phyloP scores from a whole-genome alignment of 1,284 basidiomycete genomes.

The Leucoagaricus sp. region DNA sequence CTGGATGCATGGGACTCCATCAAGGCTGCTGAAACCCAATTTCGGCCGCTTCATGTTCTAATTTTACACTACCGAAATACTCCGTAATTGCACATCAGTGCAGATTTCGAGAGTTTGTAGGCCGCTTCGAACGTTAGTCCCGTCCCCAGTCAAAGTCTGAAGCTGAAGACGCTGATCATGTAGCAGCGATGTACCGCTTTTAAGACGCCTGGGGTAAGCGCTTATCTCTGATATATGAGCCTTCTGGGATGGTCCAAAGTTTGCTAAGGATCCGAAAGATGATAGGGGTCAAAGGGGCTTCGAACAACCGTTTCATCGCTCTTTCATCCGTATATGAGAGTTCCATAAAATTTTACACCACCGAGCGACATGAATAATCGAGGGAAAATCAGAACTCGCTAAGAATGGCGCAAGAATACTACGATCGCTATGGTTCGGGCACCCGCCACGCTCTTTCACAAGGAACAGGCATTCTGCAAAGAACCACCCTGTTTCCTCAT shows the following conservation, averaged over 20 bases:
- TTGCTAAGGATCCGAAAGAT: not conserved
- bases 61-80: not conserved
- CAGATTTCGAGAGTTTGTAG: not conserved
- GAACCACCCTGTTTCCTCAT: not conserved
- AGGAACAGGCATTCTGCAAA: not conserved
- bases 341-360: no score
- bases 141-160: not conserved
- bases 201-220: not conserved
- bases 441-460: not conserved
- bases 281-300: not conserved
- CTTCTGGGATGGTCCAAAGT: not conserved
- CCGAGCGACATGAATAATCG: no score
- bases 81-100: not conserved
- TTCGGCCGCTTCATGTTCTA: not conserved
- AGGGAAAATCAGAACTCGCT: no score
- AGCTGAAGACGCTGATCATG: conserved; percentile 3
- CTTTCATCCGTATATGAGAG: no score
- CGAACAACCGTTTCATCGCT: no score
- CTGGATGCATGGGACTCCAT: not conserved
- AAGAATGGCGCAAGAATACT: not conserved
- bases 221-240: conserved; percentile 1
- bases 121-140: not conserved
- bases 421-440: not conserved
- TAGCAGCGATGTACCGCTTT: not conserved
- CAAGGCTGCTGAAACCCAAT: not conserved